phyloP scores from a whole-genome alignment of 345 rosid genomes.

The Salix koriyanagi region DNA sequence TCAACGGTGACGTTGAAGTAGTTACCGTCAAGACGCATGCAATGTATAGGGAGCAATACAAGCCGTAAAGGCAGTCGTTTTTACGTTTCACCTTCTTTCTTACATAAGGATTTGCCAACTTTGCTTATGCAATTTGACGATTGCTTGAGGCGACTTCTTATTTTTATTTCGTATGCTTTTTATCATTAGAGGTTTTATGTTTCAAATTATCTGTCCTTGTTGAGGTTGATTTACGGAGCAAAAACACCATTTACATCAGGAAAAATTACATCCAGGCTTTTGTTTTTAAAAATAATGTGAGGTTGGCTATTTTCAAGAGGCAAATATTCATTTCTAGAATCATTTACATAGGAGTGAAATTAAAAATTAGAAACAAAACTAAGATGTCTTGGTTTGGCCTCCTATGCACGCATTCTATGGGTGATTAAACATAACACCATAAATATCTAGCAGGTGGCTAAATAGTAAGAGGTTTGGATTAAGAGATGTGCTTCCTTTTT shows the following conservation, averaged over 20 bases:
- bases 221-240: constrained; percentile 7
- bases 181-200: neutral
- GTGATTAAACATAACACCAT: neutral
- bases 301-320: no score
- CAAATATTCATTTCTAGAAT: constrained; percentile 10
- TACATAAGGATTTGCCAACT: neutral
- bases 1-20: constrained; percentile 33
- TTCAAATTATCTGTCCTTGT: neutral
- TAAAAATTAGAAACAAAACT: neutral
- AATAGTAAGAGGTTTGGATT: no score
- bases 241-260: neutral
- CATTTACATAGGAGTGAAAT: constrained; percentile 11
- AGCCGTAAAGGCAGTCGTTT: neutral
- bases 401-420: neutral
- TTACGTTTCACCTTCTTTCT: neutral
- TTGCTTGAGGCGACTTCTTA: neutral
- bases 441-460: no score
- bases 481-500: no score
- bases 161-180: neutral
- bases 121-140: neutral
- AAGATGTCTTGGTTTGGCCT: neutral
- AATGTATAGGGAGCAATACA: neutral
- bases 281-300: neutral
- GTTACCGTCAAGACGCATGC: constrained; percentile 27
- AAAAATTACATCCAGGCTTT: neutral